Evolutionary conservation across 768 basidiomycete species (phyloP), one percentile per base, ranked within the genome.

Genomic region (Phaffia australis): DNA sequence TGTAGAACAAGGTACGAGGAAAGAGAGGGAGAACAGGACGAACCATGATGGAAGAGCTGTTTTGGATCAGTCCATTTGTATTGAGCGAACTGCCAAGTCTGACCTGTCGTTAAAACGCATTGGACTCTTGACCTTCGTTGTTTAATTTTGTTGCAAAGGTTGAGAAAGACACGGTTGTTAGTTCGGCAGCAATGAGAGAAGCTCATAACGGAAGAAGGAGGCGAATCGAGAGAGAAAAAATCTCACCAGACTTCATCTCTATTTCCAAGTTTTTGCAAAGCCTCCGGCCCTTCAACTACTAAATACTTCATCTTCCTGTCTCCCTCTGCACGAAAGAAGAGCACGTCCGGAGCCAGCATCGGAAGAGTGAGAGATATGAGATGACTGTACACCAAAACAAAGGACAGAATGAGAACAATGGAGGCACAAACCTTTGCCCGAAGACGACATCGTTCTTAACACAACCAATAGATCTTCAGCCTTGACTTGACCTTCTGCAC

Each of bases 11-110:
- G 49, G 5, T 60, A 7, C 27, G 16, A 27, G 11, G 30, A 71
- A 80, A 46, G 61, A 49, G 27, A 55, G 62, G 15, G 30, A 30
- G 47, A 52, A 42, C n/a, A 2, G 29, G 30, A 64, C 76, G 56
- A 70, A 94, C 93, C 92, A 73, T 98, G 87, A 74, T 95, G 88
- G 78, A 99, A 98, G 30, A 99, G 77, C 60, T 87, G 82, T 68
- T 85, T 84, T 0, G 95, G 95, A 73, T 98, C 92, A 59, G 82
- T 85, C 94, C 94, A 99, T 75, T 94, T 93, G 79, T 98, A 98
- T 21, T 89, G 87, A 65, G 86, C 81, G 78, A 99, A 99, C 75
- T 99, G 95, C 95, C 95, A 97, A 42, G 88, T 87, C 71, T 98
- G 94, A 1, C 95, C 95, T 0, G 95, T 99, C 11, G 95, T 98